Conservation (phyloP, 805 yeast genomes). For the Saccharomycopsis babjevae region DNA sequence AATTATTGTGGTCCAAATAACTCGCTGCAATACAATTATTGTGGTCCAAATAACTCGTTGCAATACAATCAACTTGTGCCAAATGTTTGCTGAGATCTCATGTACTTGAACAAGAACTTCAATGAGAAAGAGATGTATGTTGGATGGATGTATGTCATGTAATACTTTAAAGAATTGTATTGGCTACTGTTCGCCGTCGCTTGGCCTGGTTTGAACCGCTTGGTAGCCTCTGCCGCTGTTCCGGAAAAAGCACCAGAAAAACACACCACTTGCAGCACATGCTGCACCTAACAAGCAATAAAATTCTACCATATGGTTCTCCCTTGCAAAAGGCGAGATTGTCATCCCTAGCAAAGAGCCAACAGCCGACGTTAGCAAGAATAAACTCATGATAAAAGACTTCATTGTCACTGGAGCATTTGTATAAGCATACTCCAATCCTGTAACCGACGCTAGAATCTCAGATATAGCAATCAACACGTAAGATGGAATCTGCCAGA, state of each 20-base stretch:
- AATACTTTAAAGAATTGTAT: too few relatives aligned
- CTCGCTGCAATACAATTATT: too few relatives aligned
- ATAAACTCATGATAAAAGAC: slow-evolving; percentile 43
- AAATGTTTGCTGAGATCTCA: too few relatives aligned
- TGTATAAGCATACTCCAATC: slow-evolving; percentile 45
- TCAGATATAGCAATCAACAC: slow-evolving; percentile 42
- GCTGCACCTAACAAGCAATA: slow-evolving; percentile 54
- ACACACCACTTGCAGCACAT: slow-evolving; percentile 46
- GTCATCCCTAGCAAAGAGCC: slow-evolving; percentile 75
- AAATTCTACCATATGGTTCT: slow-evolving; percentile 65
- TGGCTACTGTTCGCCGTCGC: too few relatives aligned
- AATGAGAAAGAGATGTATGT: too few relatives aligned
- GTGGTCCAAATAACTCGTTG: too few relatives aligned
- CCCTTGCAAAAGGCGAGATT: slow-evolving; percentile 50
- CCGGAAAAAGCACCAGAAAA: slow-evolving; percentile 51
- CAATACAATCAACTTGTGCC: too few relatives aligned
- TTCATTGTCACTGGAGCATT: slow-evolving; percentile 41
- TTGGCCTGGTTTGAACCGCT: not conserved
- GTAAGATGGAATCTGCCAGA: slow-evolving; percentile 24
- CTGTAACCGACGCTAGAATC: slow-evolving; percentile 42
- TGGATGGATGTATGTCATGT: too few relatives aligned
- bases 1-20: too few relatives aligned
- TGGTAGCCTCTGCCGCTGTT: not conserved
- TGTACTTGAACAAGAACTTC: too few relatives aligned
- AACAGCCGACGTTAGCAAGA: slow-evolving; percentile 62